phyloP scores from a whole-genome alignment of 1,284 basidiomycete species.

The Heliocybe sulcata region DNA sequence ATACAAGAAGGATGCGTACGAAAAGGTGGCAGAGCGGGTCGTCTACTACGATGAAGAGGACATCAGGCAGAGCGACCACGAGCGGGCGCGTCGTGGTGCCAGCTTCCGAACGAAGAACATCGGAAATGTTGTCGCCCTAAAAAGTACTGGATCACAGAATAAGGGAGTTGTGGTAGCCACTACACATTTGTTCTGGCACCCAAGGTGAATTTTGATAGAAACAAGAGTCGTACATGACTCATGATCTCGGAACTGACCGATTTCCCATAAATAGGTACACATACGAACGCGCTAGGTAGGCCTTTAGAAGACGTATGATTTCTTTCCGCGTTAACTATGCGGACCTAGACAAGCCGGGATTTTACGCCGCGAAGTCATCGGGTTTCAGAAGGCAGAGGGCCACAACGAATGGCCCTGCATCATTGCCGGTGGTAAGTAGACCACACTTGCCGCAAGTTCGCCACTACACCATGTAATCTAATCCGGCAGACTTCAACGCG shows the following conservation, averaged over 20 bases:
- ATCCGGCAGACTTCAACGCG: slow-evolving; percentile 84
- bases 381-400: slow-evolving; percentile 45
- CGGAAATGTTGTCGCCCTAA: slow-evolving; percentile 65
- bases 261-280: slow-evolving; percentile 49
- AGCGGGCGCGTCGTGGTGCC: slow-evolving; percentile 38
- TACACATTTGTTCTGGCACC: slow-evolving; percentile 93
- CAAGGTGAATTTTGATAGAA: slow-evolving; percentile 53
- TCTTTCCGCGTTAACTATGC: not conserved
- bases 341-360: slow-evolving; percentile 56
- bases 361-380: slow-evolving; percentile 57
- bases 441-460: not conserved
- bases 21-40: slow-evolving; percentile 32
- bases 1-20: slow-evolving; percentile 50
- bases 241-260: slow-evolving; percentile 7
- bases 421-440: slow-evolving; percentile 68
- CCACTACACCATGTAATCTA: not conserved
- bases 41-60: slow-evolving; percentile 67
- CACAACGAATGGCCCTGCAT: slow-evolving; percentile 67
- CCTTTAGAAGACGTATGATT: slow-evolving; percentile 2
- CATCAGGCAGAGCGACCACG: slow-evolving; percentile 30
- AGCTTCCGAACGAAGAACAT: slow-evolving; percentile 83
- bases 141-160: slow-evolving; percentile 27
- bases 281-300: slow-evolving; percentile 81
- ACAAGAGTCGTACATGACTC: not conserved
- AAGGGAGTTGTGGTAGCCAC: slow-evolving; percentile 71